These are phyloP conservation scores for Fusarium sp. DNA, from an alignment of 2,329 filamentous ascomycete genomes.

Conservation along the genomic window DNA sequence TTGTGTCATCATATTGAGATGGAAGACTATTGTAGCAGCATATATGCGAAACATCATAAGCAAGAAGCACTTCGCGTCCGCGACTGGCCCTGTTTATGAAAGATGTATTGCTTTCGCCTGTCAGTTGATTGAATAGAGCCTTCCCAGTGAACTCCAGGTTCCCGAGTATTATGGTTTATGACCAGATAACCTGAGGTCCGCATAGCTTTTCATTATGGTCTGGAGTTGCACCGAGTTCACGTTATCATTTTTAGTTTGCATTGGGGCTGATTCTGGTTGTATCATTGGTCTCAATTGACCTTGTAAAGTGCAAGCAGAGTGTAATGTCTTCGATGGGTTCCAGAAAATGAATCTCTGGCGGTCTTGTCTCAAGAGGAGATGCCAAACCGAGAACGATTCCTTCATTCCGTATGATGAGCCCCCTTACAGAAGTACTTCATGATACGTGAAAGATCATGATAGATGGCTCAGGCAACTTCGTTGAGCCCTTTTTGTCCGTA, in stretches of 20 bases:
- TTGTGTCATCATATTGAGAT: not conserved
- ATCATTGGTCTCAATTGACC: not conserved
- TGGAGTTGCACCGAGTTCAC: not conserved
- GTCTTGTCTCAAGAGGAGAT: not conserved
- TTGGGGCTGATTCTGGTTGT: not conserved
- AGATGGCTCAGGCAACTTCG: fast-evolving
- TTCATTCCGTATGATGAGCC: no score
- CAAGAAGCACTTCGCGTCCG: not conserved
- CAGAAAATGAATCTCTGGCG: not conserved
- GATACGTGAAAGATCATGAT: not conserved
- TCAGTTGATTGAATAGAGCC: not conserved
- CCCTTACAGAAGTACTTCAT: no score
- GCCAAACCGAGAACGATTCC: not conserved
- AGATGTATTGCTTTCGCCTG: not conserved
- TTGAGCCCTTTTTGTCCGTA: fast-evolving
- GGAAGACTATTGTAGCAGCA: not conserved
- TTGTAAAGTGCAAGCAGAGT: not conserved
- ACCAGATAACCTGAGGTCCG: not conserved
- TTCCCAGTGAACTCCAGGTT: not conserved
- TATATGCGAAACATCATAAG: not conserved
- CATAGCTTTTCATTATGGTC: not conserved
- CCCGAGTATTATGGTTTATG: not conserved
- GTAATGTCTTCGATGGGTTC: no score
- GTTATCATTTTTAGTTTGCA: not conserved
- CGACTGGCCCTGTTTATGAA: not conserved